Base-by-base conservation (phyloP, 2,329 filamentous ascomycete genomes). In the Diaporthe humulicola region DNA sequence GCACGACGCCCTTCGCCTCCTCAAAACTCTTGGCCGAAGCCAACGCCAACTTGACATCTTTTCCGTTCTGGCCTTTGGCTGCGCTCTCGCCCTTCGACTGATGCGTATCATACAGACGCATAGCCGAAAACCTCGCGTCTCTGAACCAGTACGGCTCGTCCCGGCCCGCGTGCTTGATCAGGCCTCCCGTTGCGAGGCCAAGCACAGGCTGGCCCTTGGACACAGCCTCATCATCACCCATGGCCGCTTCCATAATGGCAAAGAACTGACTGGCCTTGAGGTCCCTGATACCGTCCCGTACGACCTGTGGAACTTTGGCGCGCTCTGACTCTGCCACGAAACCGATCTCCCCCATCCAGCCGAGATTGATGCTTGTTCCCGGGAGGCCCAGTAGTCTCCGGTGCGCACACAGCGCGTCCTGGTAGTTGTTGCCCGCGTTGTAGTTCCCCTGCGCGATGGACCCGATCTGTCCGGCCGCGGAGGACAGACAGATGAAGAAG, bases 391-490 rank as follows among this genome's bases (percentile, higher is more conserved):
- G 78, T 36, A 77, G 73, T 22, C 78, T 77, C 28, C 80, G 79
- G 74, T 81, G 77, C 67, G 79, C 73, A 72, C 79, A 79, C 40
- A 81, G 76, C 33, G 78, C 78, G 28, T 81, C 79, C 70, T 81
- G 79, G 76, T 80, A 81, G 19, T 79, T 80, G 69, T 81, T 81
- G 38, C 80, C 80, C 36, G 79, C 76, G 71, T 81, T 81, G 76
- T 81, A 81, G 48, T 81, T 80, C 50, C 78, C 79, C 75, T 81
- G 80, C n/a, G 79, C 80, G 50, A 80, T 79, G 25, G 80, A 81
- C 17, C 80, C 80, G 38, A 81, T 79, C 69, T 80, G 78, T 1
- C 80, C 80, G 12, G 79, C 78, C 8, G 78, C 74, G 7, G 79
- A 81, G 4, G 80, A 81, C 40, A 81, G 74, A 12, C 77, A 77